These are phyloP conservation scores for Fragaria iinumae DNA, from an alignment of 306 rosid species.

Conservation along the genomic window DNA sequence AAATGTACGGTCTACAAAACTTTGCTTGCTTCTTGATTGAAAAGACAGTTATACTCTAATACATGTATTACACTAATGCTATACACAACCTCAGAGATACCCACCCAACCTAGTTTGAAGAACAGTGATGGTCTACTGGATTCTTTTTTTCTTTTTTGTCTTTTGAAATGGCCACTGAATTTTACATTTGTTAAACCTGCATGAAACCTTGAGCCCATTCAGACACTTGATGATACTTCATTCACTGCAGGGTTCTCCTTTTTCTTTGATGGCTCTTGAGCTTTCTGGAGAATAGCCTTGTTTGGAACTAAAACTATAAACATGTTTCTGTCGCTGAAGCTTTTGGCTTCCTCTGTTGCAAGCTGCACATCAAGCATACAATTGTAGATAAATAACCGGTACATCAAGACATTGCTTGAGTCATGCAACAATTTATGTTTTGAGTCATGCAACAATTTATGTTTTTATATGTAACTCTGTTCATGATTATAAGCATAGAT, in stretches of 20 bases:
- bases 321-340: constrained; percentile 77
- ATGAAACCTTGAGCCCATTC: constrained; percentile 26
- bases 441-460: not conserved
- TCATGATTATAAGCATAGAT: constrained; percentile 2
- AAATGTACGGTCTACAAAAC: constrained; percentile 3
- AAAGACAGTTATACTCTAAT: constrained; percentile 32
- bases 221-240: constrained; percentile 75
- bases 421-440: not conserved
- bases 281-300: constrained; percentile 64
- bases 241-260: constrained; percentile 48
- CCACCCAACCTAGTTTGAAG: constrained; percentile 34
- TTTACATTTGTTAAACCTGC: constrained; percentile 34
- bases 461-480: not conserved
- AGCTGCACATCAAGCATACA: constrained; percentile 55
- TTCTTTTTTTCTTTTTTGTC: not conserved
- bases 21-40: not conserved
- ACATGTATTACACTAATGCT: constrained; percentile 36
- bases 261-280: constrained; percentile 74
- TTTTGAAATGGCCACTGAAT: constrained; percentile 21
- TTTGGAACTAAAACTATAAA: constrained; percentile 75
- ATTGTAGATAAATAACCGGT: constrained; percentile 10
- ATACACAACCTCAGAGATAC: constrained; percentile 42
- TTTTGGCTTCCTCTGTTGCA: constrained; percentile 82
- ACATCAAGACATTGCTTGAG: not conserved
- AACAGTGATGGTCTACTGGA: constrained; percentile 27